Percentiles rank a stretch among this genome's conserved stretches.
Conservation (phyloP, 371 early-diverging fungal species). For the Mucor racemosus region DNA sequence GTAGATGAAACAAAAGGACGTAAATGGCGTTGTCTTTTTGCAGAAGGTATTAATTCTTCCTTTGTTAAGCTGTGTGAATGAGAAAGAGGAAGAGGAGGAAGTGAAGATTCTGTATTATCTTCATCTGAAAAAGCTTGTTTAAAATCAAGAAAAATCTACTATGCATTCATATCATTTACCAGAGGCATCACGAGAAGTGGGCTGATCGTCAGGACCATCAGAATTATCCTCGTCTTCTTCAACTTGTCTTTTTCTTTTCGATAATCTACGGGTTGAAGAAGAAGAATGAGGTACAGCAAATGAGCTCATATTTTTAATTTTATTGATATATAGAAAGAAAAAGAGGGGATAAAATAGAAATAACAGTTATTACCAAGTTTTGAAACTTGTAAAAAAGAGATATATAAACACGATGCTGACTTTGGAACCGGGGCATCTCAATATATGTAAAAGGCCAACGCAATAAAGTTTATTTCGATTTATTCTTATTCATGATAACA, state of each 20-base stretch:
- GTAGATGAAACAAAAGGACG: conserved; percentile 12
- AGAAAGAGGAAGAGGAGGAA: conserved; percentile 5
- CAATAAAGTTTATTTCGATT: neutral
- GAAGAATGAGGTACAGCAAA: conserved; percentile 13
- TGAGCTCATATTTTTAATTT: neutral
- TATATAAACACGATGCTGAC: conserved; percentile 1
- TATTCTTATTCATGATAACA: conserved; percentile 3
- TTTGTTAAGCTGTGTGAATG: neutral
- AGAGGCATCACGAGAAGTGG: conserved; percentile 37
- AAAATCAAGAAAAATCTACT: neutral
- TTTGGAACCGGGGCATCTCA: conserved; percentile 8
- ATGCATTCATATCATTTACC: conserved; percentile 18
- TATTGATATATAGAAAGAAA: neutral
- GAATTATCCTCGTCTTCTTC: conserved; percentile 11
- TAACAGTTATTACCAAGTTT: neutral
- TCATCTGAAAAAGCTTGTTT: conserved; percentile 18
- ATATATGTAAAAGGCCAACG: neutral
- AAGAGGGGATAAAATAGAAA: conserved; percentile 7
- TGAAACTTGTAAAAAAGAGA: neutral
- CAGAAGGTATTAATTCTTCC: neutral
- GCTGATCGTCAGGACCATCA: conserved; percentile 22
- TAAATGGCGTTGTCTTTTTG: conserved; percentile 22
- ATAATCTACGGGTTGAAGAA: conserved; percentile 6
- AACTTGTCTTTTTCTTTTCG: conserved; percentile 8
- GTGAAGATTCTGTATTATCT: conserved; percentile 33